Conservation (phyloP, 23 red algal genomes). For the Gracilariopsis chorda region DNA sequence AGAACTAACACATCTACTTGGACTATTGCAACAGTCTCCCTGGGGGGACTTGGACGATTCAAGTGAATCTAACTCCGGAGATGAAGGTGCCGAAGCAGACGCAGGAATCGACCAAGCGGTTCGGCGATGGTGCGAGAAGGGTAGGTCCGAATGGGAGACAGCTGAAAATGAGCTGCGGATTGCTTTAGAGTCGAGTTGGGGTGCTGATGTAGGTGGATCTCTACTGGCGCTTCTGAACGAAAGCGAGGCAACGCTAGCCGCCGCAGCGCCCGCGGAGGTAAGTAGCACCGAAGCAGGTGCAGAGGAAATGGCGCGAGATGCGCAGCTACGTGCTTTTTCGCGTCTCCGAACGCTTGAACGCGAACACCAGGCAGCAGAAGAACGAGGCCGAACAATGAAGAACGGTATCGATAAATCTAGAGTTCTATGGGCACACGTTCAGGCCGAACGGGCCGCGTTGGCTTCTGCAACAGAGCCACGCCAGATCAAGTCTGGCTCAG, state of each 20-base stretch:
- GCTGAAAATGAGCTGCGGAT: constrained; percentile 9
- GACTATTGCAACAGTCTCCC: background rate
- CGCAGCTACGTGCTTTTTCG: background rate
- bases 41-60: constrained; percentile 1
- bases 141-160: background rate
- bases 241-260: background rate
- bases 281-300: background rate
- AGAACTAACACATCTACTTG: background rate
- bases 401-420: background rate
- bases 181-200: background rate
- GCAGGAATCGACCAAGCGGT: background rate
- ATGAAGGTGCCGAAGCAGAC: background rate
- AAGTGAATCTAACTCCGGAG: background rate
- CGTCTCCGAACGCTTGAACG: constrained; percentile 1
- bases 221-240: background rate
- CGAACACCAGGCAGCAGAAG: background rate
- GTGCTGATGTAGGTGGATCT: background rate
- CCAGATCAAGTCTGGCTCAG: background rate
- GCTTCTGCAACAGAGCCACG: background rate
- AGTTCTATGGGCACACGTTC: constrained; percentile 6
- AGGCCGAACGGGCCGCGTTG: background rate
- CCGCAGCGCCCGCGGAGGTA: background rate
- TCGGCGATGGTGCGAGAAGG: constrained; percentile 5
- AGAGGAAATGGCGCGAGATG: background rate
- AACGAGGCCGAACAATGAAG: background rate